Evolutionary conservation across 768 basidiomycete species (phyloP), one percentile per base, ranked within the genome.

Genomic region (Hericium erinaceus): DNA sequence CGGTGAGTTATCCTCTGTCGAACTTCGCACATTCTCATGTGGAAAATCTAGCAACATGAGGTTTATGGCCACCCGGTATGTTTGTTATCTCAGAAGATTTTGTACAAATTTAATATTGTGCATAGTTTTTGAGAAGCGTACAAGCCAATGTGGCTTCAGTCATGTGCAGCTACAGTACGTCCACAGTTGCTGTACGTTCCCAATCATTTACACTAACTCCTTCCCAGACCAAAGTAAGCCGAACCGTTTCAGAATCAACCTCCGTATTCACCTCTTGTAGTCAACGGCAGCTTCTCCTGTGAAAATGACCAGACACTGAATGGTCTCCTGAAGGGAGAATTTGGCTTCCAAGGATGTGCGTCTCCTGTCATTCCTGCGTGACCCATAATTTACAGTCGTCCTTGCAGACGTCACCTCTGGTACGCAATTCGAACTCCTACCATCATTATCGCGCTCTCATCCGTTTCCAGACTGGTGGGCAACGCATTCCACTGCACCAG

Each of bases 81-180:
- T 52, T 18, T 28, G 8, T 40, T 16, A 9, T 12, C 18, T 48
- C 37, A 48, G 33, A 2, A 33, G 9, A 33, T 33, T 10, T 33
- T 8, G 33, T 33, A 7, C 33, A 33, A 33, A 33, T 4, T 33
- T 33, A 10, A 33, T 15, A 55, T 13, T 13, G 8, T 20, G 5
- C 16, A 4, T 24, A 66, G 65, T 66, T 66, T 49, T 57, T 66
- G 20, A 60, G 63, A 22, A 60, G 58, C 38, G 65, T 66, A 3
- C 65, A 66, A 55, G 65, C 65, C 3, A 64, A 66, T 46, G 63
- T 66, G 1, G 65, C 65, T 10, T 41, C 65, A 15, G 58, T 66
- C 5, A 66, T 66, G 65, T 66, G 65, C 58, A 66, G 65, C 55
- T 66, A 66, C 49, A 66, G 64, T 65, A 56, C 24, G 62, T 55